Base-by-base conservation (phyloP, 257 asterid genomes). In the Fraxinus cuspidata region DNA sequence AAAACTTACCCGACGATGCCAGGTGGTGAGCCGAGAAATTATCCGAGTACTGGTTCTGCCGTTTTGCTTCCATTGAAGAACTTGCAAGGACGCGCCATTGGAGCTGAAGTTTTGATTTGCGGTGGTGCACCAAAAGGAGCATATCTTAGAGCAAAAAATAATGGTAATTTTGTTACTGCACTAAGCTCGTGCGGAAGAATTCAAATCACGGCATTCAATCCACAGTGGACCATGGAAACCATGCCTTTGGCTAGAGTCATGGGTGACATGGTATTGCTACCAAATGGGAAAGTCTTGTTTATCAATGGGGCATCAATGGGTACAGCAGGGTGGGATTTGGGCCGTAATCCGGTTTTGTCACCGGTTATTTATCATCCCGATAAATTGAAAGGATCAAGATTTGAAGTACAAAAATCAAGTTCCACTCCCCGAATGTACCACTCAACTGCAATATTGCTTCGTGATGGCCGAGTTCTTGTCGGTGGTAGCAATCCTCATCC, bases 261-360 rank as follows among this genome's bases (percentile, higher is more conserved):
- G 90, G 86, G 92, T 18, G 90, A 88, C 72, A 88, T 88, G 90
- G 35, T 86, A 11, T 28, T 86, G 19, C 38, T 88, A 16, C 90
- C 92, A 0, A 81, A 86, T 27, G 90, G 86, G 2, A 44, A 83
- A 9, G 77, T 88, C 3, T 25, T 88, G 68, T 83, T 88, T 9
- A 75, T 88, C 0, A 86, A 84, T 13, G 89, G 92, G 15, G 92
- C 87, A 0, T 53, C 83, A 0, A 11, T 40, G 0, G 92, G 92
- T 15, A 60, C 86, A 0, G 85, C 88, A 0, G 90, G 88, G 15
- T 85, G 86, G 87, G 86, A 86, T 18, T 27, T 42, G 1, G 87
- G 79, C 0, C 44, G 87, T 23, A 29, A 82, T 29, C 92, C 90
- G 8, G 83, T 81, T 71, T 75, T 85, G 7, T 16, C 16, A 3